Base-by-base conservation (phyloP, 345 rosid species). In the Arabidopsis suecica region DNA sequence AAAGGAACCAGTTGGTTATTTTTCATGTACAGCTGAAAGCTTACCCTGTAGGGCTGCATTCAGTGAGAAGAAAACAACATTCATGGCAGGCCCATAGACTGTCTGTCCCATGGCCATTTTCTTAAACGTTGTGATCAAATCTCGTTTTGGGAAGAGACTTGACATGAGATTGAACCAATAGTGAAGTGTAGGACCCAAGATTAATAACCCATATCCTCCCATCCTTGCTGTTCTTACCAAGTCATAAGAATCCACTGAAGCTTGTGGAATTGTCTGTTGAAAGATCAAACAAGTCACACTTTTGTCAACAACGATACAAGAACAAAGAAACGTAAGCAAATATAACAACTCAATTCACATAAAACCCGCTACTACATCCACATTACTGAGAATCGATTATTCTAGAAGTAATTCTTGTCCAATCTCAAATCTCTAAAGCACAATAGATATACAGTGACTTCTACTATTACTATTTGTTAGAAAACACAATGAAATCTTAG, bases 131-230 rank as follows among this genome's bases (percentile, higher is more conserved):
- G 94, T 82, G 25, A 86, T 69, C 73, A 89, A 59, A 83, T 96
- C 98, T 69, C 80, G 82, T 80, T 89, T 88, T 0, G 99, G 98
- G 65, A 93, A 86, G 56, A 73, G 71, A 53, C 77, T 87, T 18
- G 97, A 91, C 84, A 96, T 72, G 57, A 89, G 79, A 70, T 86
- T 91, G 85, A 93, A 92, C 98, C 96, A 91, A 67, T 83, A 84
- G 71, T 93, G 96, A 75, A 96, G 83, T 0, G 94, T 75, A 25
- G 98, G 98, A 78, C 99, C 98, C 16, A 93, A 70, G 25, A 96
- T 47, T 63, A 88, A 8, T 80, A 88, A 20, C 49, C 96, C 99
- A 77, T 91, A 93, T 55, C 89, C 96, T 42, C 87, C 96, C 99
- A 91, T 89, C 34, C 99, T 87, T 10, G 69, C 78, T 54, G 93